Evolutionary conservation across 306 rosid genomes (phyloP).

Genomic region (Malus sieversii): DNA sequence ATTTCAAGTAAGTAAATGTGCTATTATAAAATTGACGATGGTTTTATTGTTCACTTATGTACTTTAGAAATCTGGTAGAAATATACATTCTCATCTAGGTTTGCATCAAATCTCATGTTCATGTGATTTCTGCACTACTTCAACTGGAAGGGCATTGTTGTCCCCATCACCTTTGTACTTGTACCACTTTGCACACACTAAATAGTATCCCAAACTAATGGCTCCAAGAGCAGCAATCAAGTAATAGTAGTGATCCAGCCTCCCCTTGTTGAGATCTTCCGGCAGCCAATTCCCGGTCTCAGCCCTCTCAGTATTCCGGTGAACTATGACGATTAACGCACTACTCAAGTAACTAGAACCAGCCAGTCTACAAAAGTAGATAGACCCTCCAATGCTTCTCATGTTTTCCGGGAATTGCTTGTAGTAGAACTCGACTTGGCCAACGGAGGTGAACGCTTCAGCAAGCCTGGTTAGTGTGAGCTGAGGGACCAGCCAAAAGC

Average conservation of each 20-base stretch:
- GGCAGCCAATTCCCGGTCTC: conserved; percentile 61
- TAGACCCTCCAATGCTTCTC: conserved; percentile 76
- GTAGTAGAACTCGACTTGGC: conserved; percentile 70
- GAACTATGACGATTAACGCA: conserved; percentile 45
- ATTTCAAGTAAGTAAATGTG: neutral
- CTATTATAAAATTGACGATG: neutral
- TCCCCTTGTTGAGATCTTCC: conserved; percentile 83
- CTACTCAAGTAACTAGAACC: conserved; percentile 61
- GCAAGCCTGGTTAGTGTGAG: conserved; percentile 43
- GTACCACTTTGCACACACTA: conserved; percentile 55
- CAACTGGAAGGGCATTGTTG: conserved; percentile 19
- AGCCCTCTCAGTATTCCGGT: conserved; percentile 29
- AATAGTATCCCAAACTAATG: conserved; percentile 51
- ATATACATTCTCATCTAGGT: neutral
- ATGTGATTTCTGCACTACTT: neutral
- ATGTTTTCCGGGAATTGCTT: conserved; percentile 89
- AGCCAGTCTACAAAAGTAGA: conserved; percentile 59
- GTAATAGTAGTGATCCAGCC: conserved; percentile 66
- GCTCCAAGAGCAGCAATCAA: conserved; percentile 42
- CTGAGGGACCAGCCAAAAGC: conserved; percentile 67
- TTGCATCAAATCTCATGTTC: neutral
- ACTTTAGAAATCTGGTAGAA: neutral
- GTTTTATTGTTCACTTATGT: neutral
- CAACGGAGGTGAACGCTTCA: conserved; percentile 50
- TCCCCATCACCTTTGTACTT: conserved; percentile 40